These are phyloP conservation scores for Calonectria ilicicola DNA, from an alignment of 2,329 filamentous ascomycete genomes.

Conservation along the genomic window DNA sequence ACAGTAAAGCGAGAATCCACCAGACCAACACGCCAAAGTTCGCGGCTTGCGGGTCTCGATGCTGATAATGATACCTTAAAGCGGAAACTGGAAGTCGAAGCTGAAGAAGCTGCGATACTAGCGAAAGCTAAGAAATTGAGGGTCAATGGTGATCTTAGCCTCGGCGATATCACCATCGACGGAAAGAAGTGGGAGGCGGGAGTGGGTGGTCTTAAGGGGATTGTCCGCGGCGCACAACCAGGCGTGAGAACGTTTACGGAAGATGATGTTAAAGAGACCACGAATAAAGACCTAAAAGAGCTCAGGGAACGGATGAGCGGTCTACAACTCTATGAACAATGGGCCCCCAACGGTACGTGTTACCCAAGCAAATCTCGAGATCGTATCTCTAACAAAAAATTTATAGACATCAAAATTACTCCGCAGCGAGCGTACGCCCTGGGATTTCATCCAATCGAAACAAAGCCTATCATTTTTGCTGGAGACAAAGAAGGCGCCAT, in stretches of 20 bases:
- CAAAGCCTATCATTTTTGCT: conserved; percentile 91
- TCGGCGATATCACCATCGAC: conserved; percentile 83
- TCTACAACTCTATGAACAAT: conserved; percentile 84
- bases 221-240: conserved; percentile 77
- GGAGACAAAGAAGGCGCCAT: conserved; percentile 94
- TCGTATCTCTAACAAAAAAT: not conserved
- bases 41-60: conserved; percentile 67
- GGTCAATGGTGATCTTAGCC: conserved; percentile 70
- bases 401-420: conserved; percentile 86
- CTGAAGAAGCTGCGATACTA: conserved; percentile 53
- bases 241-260: conserved; percentile 87
- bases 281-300: conserved; percentile 79
- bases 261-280: conserved; percentile 85
- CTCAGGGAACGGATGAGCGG: conserved; percentile 82
- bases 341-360: conserved; percentile 80
- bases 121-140: conserved; percentile 69
- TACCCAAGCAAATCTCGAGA: not conserved
- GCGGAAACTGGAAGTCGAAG: conserved; percentile 63
- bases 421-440: conserved; percentile 90
- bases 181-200: conserved; percentile 81
- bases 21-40: conserved; percentile 68
- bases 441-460: conserved; percentile 86
- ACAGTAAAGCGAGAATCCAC: conserved; percentile 60
- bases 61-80: conserved; percentile 62
- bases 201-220: conserved; percentile 71